Evolutionary conservation across 306 rosid genomes (phyloP).

Genomic region (Betula pendula): DNA sequence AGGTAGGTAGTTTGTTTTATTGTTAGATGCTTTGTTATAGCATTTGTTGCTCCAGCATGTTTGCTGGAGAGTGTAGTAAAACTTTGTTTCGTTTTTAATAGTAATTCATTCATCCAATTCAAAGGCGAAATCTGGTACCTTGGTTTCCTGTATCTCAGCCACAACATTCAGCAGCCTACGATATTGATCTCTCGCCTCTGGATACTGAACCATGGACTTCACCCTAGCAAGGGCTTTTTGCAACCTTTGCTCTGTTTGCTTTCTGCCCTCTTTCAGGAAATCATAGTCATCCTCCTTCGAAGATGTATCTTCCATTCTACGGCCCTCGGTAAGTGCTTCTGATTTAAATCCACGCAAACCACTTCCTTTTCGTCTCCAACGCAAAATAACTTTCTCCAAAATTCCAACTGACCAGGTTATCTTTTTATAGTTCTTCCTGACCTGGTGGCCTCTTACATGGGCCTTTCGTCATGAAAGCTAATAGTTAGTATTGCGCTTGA

Average conservation of each 20-base stretch:
- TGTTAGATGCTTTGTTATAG: no score
- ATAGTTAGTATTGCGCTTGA: constrained; percentile 21
- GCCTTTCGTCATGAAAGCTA: constrained; percentile 51
- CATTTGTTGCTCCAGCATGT: no score
- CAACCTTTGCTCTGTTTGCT: constrained; percentile 78
- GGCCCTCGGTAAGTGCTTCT: constrained; percentile 46
- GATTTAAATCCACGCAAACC: constrained; percentile 85
- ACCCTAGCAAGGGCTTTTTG: constrained; percentile 87
- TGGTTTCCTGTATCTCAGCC: constrained; percentile 57
- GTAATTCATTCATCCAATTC: no score
- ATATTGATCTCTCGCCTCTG: constrained; percentile 89
- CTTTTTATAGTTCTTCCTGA: constrained; percentile 62
- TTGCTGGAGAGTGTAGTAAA: no score
- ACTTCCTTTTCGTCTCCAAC: constrained; percentile 87
- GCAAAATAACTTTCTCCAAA: constrained; percentile 76
- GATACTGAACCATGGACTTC: constrained; percentile 89
- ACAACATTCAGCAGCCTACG: constrained; percentile 71
- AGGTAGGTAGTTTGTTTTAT: no score
- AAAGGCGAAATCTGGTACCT: constrained; percentile 45
- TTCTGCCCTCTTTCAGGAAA: constrained; percentile 73
- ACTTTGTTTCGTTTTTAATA: no score
- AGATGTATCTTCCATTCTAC: constrained; percentile 41
- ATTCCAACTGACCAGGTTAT: constrained; percentile 83
- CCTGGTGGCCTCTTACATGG: constrained; percentile 92
- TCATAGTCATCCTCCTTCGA: constrained; percentile 64